Evolutionary conservation across 257 asterid genomes (phyloP).

Genomic region (Solanum ossicruentum): DNA sequence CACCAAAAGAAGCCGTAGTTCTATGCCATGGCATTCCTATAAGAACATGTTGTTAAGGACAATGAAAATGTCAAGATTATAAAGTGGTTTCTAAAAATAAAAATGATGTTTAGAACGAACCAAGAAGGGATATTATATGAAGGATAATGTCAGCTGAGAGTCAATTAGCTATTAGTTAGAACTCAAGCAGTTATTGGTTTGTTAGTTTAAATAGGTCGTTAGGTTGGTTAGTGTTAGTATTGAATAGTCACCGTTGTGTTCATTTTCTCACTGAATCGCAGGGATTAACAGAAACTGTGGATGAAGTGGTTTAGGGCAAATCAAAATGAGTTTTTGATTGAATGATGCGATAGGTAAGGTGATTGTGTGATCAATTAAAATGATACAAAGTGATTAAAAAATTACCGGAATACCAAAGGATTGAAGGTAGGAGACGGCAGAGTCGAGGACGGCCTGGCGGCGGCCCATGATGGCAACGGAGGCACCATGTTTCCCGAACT

Average conservation of each 20-base stretch:
- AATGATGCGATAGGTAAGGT: background rate
- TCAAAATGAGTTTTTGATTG: background rate
- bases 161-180: background rate
- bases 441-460: conserved; percentile 52
- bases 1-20: background rate
- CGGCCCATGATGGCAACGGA: conserved; percentile 91
- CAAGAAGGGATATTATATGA: background rate
- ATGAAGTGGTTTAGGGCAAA: background rate
- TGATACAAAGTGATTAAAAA: background rate
- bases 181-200: too few relatives aligned
- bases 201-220: too few relatives aligned
- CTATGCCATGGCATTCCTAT: background rate
- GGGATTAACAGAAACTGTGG: background rate
- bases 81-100: background rate
- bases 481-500: conserved; percentile 88
- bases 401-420: conserved; percentile 61
- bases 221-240: too few relatives aligned
- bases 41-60: background rate
- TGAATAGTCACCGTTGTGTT: too few relatives aligned
- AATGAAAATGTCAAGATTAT: background rate
- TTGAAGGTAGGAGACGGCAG: conserved; percentile 58
- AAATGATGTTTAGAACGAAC: background rate
- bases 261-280: too few relatives aligned
- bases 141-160: too few relatives aligned
- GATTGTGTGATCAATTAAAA: background rate